Percentiles rank a stretch among this genome's conserved stretches.
Evolutionary conservation across 176 grass and related monocot species (phyloP).

Genomic region (Lolium rigidum): DNA sequence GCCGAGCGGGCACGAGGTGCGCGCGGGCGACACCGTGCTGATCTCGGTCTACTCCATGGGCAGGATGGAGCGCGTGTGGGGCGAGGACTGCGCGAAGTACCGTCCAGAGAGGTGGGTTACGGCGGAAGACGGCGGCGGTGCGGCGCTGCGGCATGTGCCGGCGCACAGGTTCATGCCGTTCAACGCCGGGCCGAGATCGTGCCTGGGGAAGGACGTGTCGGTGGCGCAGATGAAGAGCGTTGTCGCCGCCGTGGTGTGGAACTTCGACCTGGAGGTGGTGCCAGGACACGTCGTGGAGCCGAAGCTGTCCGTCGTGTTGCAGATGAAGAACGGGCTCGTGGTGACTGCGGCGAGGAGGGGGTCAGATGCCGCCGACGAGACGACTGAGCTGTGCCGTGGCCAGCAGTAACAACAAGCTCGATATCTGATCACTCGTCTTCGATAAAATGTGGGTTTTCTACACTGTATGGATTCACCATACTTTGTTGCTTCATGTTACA

Average conservation of each 20-base stretch:
- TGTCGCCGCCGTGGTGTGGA: background rate
- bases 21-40: background rate
- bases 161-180: background rate
- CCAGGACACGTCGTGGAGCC: background rate
- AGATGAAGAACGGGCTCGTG: constrained; percentile 13
- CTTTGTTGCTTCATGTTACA: too few species aligned
- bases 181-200: background rate
- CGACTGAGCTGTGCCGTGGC: too few species aligned
- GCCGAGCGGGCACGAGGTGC: background rate
- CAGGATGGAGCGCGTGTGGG: constrained; percentile 27
- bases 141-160: background rate
- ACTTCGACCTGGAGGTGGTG: background rate
- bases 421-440: too few species aligned
- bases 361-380: background rate
- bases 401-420: too few species aligned
- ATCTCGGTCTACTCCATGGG: constrained; percentile 1
- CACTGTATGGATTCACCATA: too few species aligned
- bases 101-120: constrained; percentile 10
- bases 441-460: too few species aligned
- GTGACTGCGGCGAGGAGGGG: background rate
- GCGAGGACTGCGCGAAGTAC: background rate
- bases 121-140: background rate
- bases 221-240: background rate
- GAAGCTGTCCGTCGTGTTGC: background rate
- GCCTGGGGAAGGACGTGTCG: constrained; percentile 9